Conservation (phyloP, 176 grass and related monocot genomes). For the Oryza glaberrima region DNA sequence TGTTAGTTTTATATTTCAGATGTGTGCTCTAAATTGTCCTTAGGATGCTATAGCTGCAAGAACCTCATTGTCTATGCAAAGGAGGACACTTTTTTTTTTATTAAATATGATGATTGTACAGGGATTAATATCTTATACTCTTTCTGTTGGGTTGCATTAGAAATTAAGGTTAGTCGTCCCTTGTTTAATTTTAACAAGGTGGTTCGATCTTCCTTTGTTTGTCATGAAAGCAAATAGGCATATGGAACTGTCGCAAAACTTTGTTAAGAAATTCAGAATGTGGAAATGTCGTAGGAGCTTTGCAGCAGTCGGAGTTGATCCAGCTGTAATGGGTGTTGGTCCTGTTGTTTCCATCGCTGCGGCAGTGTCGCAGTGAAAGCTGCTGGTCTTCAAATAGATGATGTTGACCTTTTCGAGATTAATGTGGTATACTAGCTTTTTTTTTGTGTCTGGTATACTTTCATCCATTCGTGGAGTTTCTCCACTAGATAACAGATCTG, state of each 20-base stretch:
- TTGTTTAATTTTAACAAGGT: not conserved
- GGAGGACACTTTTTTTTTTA: too few species aligned
- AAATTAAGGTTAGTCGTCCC: too few species aligned
- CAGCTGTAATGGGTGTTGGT: slow-evolving; percentile 96
- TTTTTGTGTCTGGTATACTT: slow-evolving; percentile 44
- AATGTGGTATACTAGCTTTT: slow-evolving; percentile 44
- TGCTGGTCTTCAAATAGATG: slow-evolving; percentile 73
- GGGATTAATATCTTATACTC: too few species aligned
- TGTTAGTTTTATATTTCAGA: too few species aligned
- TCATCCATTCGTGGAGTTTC: not conserved
- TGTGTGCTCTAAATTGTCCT: too few species aligned
- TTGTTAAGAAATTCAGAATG: slow-evolving; percentile 26
- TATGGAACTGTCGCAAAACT: not conserved
- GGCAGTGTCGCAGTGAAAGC: slow-evolving; percentile 61
- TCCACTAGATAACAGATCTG: slow-evolving; percentile 2
- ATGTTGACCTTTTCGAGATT: slow-evolving; percentile 91
- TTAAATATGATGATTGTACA: too few species aligned
- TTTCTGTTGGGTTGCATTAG: too few species aligned
- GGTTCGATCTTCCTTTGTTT: slow-evolving; percentile 1
- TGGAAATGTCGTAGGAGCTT: slow-evolving; percentile 74
- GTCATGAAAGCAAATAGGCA: not conserved
- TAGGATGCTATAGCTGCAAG: too few species aligned
- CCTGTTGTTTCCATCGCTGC: slow-evolving; percentile 94
- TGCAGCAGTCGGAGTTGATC: slow-evolving; percentile 91
- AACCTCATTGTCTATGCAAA: too few species aligned